These are phyloP conservation scores for Aspergillus ostianus DNA, from an alignment of 495 filamentous ascomycete genomes.

Conservation along the genomic window DNA sequence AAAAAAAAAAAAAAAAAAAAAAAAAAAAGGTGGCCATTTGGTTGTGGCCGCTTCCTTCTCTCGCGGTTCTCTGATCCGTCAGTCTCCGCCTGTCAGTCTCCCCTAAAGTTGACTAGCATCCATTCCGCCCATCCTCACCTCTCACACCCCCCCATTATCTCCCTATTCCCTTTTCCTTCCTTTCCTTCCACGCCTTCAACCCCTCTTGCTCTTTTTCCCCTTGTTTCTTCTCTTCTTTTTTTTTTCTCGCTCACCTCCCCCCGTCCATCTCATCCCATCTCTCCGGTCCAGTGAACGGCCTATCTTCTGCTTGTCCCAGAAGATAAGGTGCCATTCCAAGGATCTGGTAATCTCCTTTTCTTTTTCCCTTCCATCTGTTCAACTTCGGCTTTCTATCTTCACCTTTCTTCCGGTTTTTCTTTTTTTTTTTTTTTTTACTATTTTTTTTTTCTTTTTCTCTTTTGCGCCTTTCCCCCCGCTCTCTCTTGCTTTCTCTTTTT, in stretches of 20 bases:
- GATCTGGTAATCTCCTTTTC: constrained; percentile 21
- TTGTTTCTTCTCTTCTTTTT: constrained; percentile 17
- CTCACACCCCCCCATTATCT: constrained; percentile 10
- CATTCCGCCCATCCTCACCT: constrained; percentile 14
- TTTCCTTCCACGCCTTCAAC: constrained; percentile 16
- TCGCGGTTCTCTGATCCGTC: constrained; percentile 12
- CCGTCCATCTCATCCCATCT: constrained; percentile 9
- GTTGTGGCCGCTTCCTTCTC: constrained; percentile 11
- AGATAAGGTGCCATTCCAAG: constrained; percentile 28
- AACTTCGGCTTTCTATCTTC: constrained; percentile 18
- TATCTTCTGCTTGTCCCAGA: constrained; percentile 30
- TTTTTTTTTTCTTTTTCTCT: constrained; percentile 8
- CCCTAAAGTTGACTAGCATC: constrained; percentile 23
- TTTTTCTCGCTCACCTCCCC: constrained; percentile 5
- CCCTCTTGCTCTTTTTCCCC: constrained; percentile 21
- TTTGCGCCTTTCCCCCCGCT: constrained; percentile 7
- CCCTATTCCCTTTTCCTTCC: constrained; percentile 12
- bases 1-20: neutral
- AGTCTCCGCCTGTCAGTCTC: constrained; percentile 29
- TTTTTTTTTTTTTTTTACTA: constrained; percentile 19
- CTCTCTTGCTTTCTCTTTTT: constrained; percentile 9
- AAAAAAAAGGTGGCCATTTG: constrained; percentile 1
- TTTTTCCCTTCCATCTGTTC: constrained; percentile 20
- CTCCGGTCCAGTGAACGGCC: constrained; percentile 26
- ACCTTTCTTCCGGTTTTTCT: constrained; percentile 15